These are phyloP conservation scores for Anisodus acutangulus DNA, from an alignment of 257 asterid species.

Conservation along the genomic window DNA sequence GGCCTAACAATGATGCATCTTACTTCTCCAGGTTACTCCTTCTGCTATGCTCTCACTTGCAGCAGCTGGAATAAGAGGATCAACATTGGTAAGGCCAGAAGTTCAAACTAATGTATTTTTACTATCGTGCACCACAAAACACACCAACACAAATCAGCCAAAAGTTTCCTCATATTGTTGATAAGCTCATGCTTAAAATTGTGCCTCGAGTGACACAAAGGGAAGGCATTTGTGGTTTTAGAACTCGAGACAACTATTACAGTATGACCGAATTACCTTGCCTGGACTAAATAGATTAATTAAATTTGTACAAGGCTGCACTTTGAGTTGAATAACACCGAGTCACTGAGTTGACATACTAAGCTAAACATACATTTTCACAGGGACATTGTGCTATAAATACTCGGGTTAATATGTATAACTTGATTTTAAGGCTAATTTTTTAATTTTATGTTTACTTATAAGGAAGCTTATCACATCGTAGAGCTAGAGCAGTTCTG, in stretches of 20 bases:
- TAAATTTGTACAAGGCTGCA: not conserved
- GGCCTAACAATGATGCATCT: constrained; percentile 24
- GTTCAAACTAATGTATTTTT: not conserved
- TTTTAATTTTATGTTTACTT: not conserved
- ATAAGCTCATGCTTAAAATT: not conserved
- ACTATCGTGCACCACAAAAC: not conserved
- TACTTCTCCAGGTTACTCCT: constrained; percentile 77
- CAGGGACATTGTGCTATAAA: not conserved
- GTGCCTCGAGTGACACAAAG: not conserved
- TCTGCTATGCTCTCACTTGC: constrained; percentile 92
- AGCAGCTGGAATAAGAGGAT: constrained; percentile 97
- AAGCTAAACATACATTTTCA: not conserved
- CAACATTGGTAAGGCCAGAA: constrained; percentile 72
- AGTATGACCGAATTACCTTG: not conserved
- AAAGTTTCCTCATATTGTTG: not conserved
- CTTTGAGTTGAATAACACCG: not conserved
- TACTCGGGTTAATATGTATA: not conserved
- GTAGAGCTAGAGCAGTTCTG: constrained; percentile 7
- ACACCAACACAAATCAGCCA: not conserved
- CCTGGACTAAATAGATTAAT: not conserved
- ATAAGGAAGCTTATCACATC: not conserved
- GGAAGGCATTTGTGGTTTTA: constrained; percentile 22
- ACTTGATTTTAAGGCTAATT: not conserved
- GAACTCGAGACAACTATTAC: not conserved
- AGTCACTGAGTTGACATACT: not conserved